Evolutionary conservation across 139 green algal species (phyloP).

Genomic region (Pycnococcus provasolii): DNA sequence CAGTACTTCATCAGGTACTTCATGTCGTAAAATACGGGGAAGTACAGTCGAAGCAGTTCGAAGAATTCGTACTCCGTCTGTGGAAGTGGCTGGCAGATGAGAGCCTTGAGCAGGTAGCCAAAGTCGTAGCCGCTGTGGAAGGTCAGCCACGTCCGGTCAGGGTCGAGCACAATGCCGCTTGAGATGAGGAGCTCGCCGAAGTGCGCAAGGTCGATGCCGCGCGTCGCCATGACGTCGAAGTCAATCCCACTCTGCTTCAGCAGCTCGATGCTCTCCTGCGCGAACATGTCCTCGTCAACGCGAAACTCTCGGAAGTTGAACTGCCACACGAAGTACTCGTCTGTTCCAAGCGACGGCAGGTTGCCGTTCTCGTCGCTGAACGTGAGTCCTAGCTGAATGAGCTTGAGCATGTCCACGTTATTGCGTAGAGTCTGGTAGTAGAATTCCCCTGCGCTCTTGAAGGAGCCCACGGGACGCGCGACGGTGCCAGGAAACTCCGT

Average conservation of each 20-base stretch:
- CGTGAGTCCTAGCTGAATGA: constrained; percentile 97
- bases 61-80: constrained; percentile 85
- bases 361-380: constrained; percentile 84
- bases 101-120: constrained; percentile 93
- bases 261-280: constrained; percentile 86
- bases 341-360: constrained; percentile 57
- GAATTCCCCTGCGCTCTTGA: constrained; percentile 90
- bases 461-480: constrained; percentile 82
- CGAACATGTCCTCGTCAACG: constrained; percentile 88
- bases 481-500: constrained; percentile 90
- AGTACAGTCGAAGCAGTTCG: constrained; percentile 66
- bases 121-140: constrained; percentile 96
- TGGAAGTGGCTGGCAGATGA: constrained; percentile 80
- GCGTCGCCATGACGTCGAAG: constrained; percentile 72
- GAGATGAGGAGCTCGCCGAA: constrained; percentile 96
- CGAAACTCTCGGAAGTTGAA: constrained; percentile 98
- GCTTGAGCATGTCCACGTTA: constrained; percentile 99
- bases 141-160: constrained; percentile 69
- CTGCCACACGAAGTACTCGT: constrained; percentile 88
- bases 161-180: constrained; percentile 88
- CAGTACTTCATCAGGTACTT: constrained; percentile 97
- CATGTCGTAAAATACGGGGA: constrained; percentile 94
- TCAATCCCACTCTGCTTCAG: constrained; percentile 92
- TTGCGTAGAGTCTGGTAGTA: constrained; percentile 79
- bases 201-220: constrained; percentile 75